phyloP scores from a whole-genome alignment of 345 rosid genomes.

The Syzygium oleosum region DNA sequence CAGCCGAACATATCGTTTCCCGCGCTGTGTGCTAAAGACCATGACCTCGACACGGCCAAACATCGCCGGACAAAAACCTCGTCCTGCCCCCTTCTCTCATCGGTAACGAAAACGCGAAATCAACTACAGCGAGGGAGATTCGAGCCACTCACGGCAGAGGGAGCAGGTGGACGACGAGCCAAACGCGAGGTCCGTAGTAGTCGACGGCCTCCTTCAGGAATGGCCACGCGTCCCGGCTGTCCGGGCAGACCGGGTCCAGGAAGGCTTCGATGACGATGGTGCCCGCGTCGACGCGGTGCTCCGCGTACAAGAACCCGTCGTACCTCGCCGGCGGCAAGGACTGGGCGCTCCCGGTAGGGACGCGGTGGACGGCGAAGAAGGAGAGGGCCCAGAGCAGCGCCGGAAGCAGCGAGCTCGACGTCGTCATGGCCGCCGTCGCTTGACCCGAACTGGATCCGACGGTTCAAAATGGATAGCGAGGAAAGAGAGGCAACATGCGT shows the following conservation, averaged over 20 bases:
- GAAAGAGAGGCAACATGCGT: not conserved
- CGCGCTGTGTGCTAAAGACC: not conserved
- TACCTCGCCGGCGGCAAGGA: slow-evolving; percentile 48
- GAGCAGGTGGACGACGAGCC: slow-evolving; percentile 56
- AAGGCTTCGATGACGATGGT: slow-evolving; percentile 66
- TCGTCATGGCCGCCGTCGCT: not conserved
- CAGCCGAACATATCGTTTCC: not conserved
- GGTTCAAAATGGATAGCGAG: not conserved
- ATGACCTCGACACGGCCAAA: not conserved
- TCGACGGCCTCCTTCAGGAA: slow-evolving; percentile 53
- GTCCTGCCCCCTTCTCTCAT: not conserved
- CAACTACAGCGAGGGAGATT: not conserved
- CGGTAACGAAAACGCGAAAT: not conserved
- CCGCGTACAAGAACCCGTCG: slow-evolving; percentile 64
- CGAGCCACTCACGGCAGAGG: slow-evolving; percentile 68
- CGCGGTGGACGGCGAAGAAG: not conserved
- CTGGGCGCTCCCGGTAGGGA: slow-evolving; percentile 24
- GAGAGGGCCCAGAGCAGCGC: not conserved
- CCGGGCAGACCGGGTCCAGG: slow-evolving; percentile 84
- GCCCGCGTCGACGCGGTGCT: slow-evolving; percentile 18
- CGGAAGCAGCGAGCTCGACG: not conserved
- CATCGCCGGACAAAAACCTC: not conserved
- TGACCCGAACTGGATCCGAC: not conserved
- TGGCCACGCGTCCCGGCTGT: slow-evolving; percentile 82
- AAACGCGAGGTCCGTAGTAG: slow-evolving; percentile 54